Percentiles rank a stretch among this genome's conserved stretches.
These are phyloP conservation scores for Colletotrichum tropicicola DNA, from an alignment of 2,329 filamentous ascomycete genomes.

Conservation along the genomic window DNA sequence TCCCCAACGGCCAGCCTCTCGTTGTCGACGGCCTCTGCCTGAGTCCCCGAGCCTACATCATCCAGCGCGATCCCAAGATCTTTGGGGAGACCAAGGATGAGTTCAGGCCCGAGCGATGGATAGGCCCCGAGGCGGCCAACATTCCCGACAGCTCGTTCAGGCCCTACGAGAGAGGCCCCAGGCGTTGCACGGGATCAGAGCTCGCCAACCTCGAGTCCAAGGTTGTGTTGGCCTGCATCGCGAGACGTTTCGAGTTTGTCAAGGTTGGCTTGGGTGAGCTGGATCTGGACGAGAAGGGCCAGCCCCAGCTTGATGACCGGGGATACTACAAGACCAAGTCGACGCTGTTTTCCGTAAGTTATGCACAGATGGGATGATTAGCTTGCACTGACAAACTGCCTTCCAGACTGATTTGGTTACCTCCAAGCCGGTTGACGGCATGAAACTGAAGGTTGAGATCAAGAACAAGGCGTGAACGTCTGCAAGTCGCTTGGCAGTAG, in stretches of 20 bases:
- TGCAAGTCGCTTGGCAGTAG: too few species aligned
- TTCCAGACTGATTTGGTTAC: slow-evolving; percentile 18
- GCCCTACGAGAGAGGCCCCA: slow-evolving; percentile 16
- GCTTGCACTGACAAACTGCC: background rate
- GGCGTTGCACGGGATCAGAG: slow-evolving; percentile 19
- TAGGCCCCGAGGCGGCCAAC: slow-evolving; percentile 15
- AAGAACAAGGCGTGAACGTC: slow-evolving; percentile 1
- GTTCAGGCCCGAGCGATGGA: slow-evolving; percentile 51
- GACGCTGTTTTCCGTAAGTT: slow-evolving; percentile 17
- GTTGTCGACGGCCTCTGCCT: slow-evolving; percentile 44
- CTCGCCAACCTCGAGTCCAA: slow-evolving; percentile 19
- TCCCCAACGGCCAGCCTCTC: slow-evolving; percentile 37
- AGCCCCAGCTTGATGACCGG: slow-evolving; percentile 10
- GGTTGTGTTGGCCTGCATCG: slow-evolving; percentile 11
- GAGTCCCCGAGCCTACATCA: slow-evolving; percentile 41
- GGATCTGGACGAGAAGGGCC: slow-evolving; percentile 8
- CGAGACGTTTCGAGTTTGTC: slow-evolving; percentile 22
- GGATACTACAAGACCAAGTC: slow-evolving; percentile 26
- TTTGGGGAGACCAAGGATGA: slow-evolving; percentile 44
- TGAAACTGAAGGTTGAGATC: slow-evolving; percentile 17
- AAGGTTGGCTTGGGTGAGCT: slow-evolving; percentile 26
- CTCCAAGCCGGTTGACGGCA: slow-evolving; percentile 22
- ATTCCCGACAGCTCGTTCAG: slow-evolving; percentile 19
- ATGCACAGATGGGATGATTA: too few species aligned
- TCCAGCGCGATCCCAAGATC: slow-evolving; percentile 43